Conservation (phyloP, 257 asterid genomes). For the Rhazya stricta region DNA sequence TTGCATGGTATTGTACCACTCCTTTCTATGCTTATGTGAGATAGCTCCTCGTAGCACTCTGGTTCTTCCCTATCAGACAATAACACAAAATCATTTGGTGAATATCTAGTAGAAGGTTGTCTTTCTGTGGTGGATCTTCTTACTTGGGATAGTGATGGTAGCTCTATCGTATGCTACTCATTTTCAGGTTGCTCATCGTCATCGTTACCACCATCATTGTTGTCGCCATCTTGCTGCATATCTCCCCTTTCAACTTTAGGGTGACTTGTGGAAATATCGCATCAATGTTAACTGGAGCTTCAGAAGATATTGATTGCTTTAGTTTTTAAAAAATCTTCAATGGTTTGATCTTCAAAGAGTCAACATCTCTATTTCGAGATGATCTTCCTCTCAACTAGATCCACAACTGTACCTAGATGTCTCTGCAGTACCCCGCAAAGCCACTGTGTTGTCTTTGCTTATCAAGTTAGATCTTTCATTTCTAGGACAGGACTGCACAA, state of each 20-base stretch:
- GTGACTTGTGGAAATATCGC: no score
- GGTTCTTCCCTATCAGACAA: background rate
- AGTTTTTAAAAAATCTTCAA: background rate
- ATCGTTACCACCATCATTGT: no score
- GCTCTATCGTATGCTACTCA: no score
- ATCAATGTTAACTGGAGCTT: no score
- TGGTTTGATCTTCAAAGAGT: background rate
- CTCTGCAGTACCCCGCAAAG: background rate
- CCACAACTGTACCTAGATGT: background rate
- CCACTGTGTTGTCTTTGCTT: background rate
- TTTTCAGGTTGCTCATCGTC: no score
- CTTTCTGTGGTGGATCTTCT: background rate
- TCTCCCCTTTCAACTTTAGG: no score
- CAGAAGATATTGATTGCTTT: no score
- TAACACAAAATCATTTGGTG: background rate
- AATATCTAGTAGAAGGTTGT: background rate
- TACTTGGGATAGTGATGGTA: no score
- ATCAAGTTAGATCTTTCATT: background rate
- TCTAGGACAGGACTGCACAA: background rate
- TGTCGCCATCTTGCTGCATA: no score
- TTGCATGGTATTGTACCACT: no score
- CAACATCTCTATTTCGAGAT: background rate
- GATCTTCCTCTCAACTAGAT: background rate
- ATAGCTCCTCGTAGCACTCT: background rate
- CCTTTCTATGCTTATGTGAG: no score